These are phyloP conservation scores for Rhododendron molle DNA, from an alignment of 148 eudicot genomes.

Conservation along the genomic window DNA sequence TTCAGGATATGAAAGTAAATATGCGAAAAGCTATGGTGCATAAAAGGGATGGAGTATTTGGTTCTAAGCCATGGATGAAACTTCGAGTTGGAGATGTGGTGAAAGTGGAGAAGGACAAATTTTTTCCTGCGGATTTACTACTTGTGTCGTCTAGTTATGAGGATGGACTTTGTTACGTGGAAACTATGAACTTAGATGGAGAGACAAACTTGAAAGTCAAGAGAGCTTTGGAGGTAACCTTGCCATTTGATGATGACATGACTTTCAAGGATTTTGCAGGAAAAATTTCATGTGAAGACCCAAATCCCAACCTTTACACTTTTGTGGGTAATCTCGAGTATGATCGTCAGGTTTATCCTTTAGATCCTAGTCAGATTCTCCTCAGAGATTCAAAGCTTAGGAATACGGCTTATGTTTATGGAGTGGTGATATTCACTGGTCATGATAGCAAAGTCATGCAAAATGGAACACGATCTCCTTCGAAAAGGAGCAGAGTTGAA, in stretches of 20 bases:
- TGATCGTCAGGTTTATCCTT: slow-evolving; percentile 67
- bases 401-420: slow-evolving; percentile 74
- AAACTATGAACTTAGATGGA: slow-evolving; percentile 97
- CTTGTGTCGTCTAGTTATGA: slow-evolving; percentile 82
- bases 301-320: slow-evolving; percentile 80
- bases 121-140: slow-evolving; percentile 90
- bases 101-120: slow-evolving; percentile 78
- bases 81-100: slow-evolving; percentile 57
- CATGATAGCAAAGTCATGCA: slow-evolving; percentile 96
- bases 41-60: slow-evolving; percentile 50
- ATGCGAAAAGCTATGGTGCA: slow-evolving; percentile 61
- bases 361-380: slow-evolving; percentile 87
- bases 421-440: slow-evolving; percentile 86
- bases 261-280: slow-evolving; percentile 58
- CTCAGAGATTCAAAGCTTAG: slow-evolving; percentile 92
- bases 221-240: slow-evolving; percentile 73
- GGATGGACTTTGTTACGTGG: slow-evolving; percentile 95
- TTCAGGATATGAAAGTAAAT: too few species aligned
- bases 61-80: slow-evolving; percentile 37
- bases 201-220: slow-evolving; percentile 93
- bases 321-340: slow-evolving; percentile 88
- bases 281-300: slow-evolving; percentile 74
- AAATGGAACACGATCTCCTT: slow-evolving; percentile 79
- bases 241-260: slow-evolving; percentile 60
- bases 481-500: slow-evolving; percentile 82